phyloP scores from a whole-genome alignment of 352 stramenopile species.

The Pythium monospermum region DNA sequence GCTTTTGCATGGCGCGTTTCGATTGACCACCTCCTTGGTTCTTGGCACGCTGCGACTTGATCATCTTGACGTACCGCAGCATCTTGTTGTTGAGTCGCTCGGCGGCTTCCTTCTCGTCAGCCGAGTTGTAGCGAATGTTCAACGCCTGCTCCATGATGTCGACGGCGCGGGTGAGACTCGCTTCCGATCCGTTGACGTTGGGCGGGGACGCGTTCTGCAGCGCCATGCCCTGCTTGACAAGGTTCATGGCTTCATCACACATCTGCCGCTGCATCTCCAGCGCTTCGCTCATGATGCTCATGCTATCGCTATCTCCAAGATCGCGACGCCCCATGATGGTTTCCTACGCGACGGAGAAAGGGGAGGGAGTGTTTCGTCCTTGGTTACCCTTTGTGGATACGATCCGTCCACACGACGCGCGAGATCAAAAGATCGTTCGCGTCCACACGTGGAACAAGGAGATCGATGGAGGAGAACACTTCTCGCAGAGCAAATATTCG shows the following conservation, averaged over 20 bases:
- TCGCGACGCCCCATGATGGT: constrained; percentile 12
- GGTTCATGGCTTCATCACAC: constrained; percentile 33
- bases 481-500: no score
- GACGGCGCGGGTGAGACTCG: constrained; percentile 21
- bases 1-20: constrained; percentile 25
- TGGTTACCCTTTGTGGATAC: no score
- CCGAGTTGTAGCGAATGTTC: constrained; percentile 24
- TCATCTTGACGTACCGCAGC: constrained; percentile 44
- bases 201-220: constrained; percentile 26
- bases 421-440: no score
- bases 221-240: constrained; percentile 31
- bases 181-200: constrained; percentile 20
- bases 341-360: neutral
- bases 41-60: constrained; percentile 33
- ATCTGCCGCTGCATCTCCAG: constrained; percentile 35
- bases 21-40: constrained; percentile 11
- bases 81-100: constrained; percentile 40
- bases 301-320: constrained; percentile 21
- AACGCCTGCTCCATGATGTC: constrained; percentile 38
- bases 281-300: constrained; percentile 25
- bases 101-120: constrained; percentile 28
- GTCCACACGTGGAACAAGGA: no score
- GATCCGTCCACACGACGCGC: no score
- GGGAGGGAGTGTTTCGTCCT: no score
- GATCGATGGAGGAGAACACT: no score